Percentiles rank a stretch among this genome's conserved stretches.
Conservation (phyloP, 495 filamentous ascomycete genomes). For the Neurospora discreta region DNA sequence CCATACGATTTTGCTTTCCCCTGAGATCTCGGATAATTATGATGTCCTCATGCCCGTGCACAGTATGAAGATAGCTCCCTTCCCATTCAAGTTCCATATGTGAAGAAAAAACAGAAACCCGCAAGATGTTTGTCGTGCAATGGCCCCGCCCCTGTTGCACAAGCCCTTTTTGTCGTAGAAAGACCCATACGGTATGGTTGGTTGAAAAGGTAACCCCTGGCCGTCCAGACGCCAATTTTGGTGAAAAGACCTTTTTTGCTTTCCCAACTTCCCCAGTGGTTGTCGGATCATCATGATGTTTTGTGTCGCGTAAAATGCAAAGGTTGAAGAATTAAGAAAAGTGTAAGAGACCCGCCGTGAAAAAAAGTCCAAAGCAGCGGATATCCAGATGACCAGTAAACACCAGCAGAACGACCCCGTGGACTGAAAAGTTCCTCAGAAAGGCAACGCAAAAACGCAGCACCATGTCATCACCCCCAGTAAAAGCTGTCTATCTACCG, state of each 20-base stretch:
- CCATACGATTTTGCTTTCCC: background rate
- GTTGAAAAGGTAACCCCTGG: constrained; percentile 9
- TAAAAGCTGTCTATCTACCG: constrained; percentile 6
- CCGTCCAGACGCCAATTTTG: constrained; percentile 20
- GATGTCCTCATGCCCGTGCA: background rate
- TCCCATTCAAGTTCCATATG: background rate
- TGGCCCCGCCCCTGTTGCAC: background rate
- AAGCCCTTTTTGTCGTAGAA: background rate
- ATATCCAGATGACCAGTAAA: constrained; percentile 27
- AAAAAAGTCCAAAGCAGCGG: constrained; percentile 15
- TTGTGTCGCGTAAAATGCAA: constrained; percentile 4
- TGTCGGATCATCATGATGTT: constrained; percentile 15
- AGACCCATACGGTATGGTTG: background rate
- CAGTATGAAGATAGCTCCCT: background rate
- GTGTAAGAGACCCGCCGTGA: constrained; percentile 1
- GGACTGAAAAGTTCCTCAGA: constrained; percentile 18
- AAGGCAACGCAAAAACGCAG: constrained; percentile 19
- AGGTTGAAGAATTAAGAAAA: constrained; percentile 6
- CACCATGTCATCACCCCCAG: constrained; percentile 17
- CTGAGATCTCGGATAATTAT: background rate
- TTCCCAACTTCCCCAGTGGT: constrained; percentile 21
- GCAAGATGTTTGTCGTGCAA: background rate
- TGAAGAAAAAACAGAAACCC: background rate
- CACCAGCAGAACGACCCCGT: constrained; percentile 20
- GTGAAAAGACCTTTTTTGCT: constrained; percentile 9